Base-by-base conservation (phyloP, 495 filamentous ascomycete genomes). In the Melanomma pulvis-pyrius region DNA sequence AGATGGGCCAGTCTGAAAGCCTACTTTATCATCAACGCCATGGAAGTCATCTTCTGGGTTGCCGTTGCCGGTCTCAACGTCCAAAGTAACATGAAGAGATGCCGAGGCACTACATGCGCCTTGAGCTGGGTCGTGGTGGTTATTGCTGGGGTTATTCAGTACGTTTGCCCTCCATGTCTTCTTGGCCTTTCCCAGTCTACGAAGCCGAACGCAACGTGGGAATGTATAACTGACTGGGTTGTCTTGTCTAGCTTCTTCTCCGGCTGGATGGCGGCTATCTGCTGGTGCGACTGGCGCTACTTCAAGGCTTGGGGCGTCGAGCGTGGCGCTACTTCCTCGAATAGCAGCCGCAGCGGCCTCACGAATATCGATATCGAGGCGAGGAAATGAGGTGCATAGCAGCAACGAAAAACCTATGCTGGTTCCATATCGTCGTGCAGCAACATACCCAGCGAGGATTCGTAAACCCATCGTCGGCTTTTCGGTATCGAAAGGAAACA, bases 261-360 rank as follows among this genome's bases (percentile, higher is more conserved):
- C n/a, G 8, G 9, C 39, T 44, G 39, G 39, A 6, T 44, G 13
- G n/a, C 39, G 13, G 13, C 39, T n/a, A 44, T 44, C 17, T 44
- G 39, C 17, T 44, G 39, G 39, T 44, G 39, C 17, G 39, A 44
- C 17, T 44, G 39, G 39, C 39, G 39, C 3, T 44, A 44, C 17
- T 44, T 44, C 39, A 44, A 44, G 39, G 39, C 39, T 44, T 44
- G 39, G 39, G 39, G 39, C n/a, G 39, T 44, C 39, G 39, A 44
- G 13, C 39, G 39, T 17, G 13, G 39, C n/a, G 39, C 39, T 17
- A 44, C 39, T 15, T 15, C 9, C 4, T 11, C 9, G 8, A n/a
- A n/a, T 15, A 44, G 39, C 39, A 44, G 4, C 39, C 9, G 39
- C n/a, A 44, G 39, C 17, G 39, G 39, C 4, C n/a, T 44, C 2